Base-by-base conservation (phyloP, 768 basidiomycete species). In the Collybia sordida region DNA sequence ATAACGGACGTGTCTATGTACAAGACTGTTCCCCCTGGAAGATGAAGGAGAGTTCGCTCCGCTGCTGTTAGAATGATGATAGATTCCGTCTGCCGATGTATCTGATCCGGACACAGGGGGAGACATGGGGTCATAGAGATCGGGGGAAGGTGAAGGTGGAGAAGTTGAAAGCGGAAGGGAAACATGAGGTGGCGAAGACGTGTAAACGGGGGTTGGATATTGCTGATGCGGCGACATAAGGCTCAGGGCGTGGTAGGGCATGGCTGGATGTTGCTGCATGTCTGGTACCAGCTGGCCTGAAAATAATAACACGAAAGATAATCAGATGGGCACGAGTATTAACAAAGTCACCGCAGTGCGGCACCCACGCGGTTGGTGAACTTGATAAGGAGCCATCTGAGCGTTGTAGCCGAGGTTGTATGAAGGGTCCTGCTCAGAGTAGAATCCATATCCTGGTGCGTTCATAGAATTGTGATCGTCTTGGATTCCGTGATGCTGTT, bases 91-190 rank as follows among this genome's bases (percentile, higher is more conserved):
- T 59, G 78, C 87, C 64, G 90, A 91, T 66, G 88, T 88, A 72
- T 92, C 90, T 73, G 90, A 91, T 73, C 89, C 89, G 75, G 89
- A 91, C 65, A 90, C 77, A 72, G 86, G 88, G 66, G 90, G 90
- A 49, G 88, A 90, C 61, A 90, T 74, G 66, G 89, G 85, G 73
- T 88, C 88, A 70, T 91, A 90, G 72, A 88, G 80, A 73, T 85
- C 80, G 69, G 87, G 82, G 55, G 86, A 86, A 59, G 85, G 81
- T 60, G 84, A 84, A 64, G 89, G 85, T 64, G 90, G 86, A 59
- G 89, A 83, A 61, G 77, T 73, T 70, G 82, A 72, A 67, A 85
- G 70, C 50, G 77, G 81, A 75, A 86, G 74, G 64, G 70, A 60
- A 64, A 79, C 85, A 86, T 86, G 86, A 78, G 83, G 86, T 74